Evolutionary conservation across 768 basidiomycete species (phyloP), one percentile per base, ranked within the genome.

Genomic region (Paxillus ammoniavirescens): DNA sequence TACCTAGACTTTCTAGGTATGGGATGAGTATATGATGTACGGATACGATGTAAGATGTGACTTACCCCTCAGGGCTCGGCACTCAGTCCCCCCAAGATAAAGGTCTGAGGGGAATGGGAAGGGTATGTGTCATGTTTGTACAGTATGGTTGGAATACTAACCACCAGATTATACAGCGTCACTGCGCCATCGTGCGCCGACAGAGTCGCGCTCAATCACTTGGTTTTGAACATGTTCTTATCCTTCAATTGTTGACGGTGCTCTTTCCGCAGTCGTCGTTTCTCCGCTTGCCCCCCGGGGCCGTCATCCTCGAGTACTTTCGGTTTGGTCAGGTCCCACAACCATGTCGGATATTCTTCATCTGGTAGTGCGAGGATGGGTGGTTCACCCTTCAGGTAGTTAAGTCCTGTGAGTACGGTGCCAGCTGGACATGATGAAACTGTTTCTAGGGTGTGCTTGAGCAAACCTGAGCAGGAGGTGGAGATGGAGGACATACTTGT

Each of bases 261-360:
- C 55, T 78, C 79, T 62, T 73, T 73, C 63, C 89, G 74, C 69
- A 88, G 73, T 53, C 73, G 72, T 51, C 77, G 72, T 46, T 82
- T 76, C 68, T 81, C 78, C 47, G 76, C 82, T 66, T 80, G 79
- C 18, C 90, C 87, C 17, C 88, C 89, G 1, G 84, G 87, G 1
- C 87, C 87, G 56, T 91, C 88, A 50, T 90, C 86, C 15, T 78
- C 78, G 50, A 79, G 73, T 40, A 77, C 77, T 62, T 80, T 81
- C 5, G 84, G 79, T 55, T 83, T 69, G 17, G 91, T 72, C 37
- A 93, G 64, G 13, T 78, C 84, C 94, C 94, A 97, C 38, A 97
- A 68, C 94, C 94, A 97, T 7, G 81, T 68, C 3, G 94, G 94
- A 67, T 97, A 96, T 60, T 86, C 83, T 42, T 89, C 86, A 68